Percentiles rank a stretch among this genome's conserved stretches.
Evolutionary conservation across 2,329 filamentous ascomycete species (phyloP).

Genomic region (Fusarium subtropicale): DNA sequence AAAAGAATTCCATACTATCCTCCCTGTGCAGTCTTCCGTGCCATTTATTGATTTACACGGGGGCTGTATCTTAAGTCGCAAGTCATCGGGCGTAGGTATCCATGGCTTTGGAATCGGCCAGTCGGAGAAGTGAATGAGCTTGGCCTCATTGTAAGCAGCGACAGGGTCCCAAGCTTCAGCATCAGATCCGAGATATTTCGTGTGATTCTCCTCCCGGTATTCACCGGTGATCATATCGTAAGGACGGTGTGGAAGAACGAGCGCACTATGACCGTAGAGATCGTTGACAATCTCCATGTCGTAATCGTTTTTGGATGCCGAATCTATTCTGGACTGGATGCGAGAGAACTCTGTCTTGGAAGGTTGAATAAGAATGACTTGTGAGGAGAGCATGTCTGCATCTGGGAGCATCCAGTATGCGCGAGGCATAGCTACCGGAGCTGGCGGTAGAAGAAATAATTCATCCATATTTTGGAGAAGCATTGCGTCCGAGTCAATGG

Average conservation of each 20-base stretch:
- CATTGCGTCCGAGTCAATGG: constrained; percentile 71
- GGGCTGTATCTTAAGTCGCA: constrained; percentile 33
- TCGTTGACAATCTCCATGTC: constrained; percentile 77
- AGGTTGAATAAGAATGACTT: constrained; percentile 70
- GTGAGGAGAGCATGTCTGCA: constrained; percentile 64
- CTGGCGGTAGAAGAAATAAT: constrained; percentile 73
- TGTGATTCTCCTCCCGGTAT: constrained; percentile 65
- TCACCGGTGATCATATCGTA: constrained; percentile 72
- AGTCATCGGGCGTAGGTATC: constrained; percentile 43
- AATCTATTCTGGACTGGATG: constrained; percentile 45
- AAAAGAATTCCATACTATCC: constrained; percentile 43
- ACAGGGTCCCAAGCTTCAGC: constrained; percentile 68
- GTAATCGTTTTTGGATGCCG: constrained; percentile 55
- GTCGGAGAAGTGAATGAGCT: constrained; percentile 77
- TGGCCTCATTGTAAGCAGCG: constrained; percentile 66
- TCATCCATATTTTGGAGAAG: constrained; percentile 75
- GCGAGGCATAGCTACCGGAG: constrained; percentile 73
- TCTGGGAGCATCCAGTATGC: constrained; percentile 75
- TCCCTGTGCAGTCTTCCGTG: constrained; percentile 54
- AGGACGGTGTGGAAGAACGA: constrained; percentile 72
- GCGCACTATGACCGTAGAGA: constrained; percentile 67
- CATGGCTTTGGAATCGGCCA: constrained; percentile 75
- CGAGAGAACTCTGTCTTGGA: constrained; percentile 61
- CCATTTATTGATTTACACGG: constrained; percentile 60
- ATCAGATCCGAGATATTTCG: constrained; percentile 55